Base-by-base conservation (phyloP, 176 grass and related monocot genomes). In the Avena sativa region DNA sequence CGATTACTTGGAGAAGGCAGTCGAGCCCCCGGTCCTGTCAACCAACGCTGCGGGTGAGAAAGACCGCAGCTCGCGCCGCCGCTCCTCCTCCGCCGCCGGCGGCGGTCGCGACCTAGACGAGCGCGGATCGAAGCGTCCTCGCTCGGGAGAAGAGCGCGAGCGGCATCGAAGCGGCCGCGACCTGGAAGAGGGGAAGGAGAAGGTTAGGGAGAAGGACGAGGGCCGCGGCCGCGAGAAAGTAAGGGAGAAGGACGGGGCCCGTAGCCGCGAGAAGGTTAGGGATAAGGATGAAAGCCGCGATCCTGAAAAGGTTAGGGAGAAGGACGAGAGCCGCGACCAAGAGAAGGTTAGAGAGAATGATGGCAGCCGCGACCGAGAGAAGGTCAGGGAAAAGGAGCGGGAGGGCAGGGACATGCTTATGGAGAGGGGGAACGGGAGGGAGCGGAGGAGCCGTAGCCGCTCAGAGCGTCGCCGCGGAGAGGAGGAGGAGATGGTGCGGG, bases 1-100 rank as follows among this genome's bases (percentile, higher is more conserved):
- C 85, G 96, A 98, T 28, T 98, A 98, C 87, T 78, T 98, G 55
- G 96, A 98, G 71, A 98, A 96, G 90, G 80, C 90, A 38, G 96
- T 98, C 12, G 96, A 96, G 76, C 88, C 89, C 26, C 59, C 91
- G 9, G 80, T 78, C 9, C 48, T 78, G 7, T 63, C 78, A 62
- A 67, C 83, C 59, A 96, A 98, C 85, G 81, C 87, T 48, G 87
- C 90, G 25, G 89, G 66, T 19, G 89, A 91, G 65, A 96, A 94
- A 92, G 96, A 98, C 51, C 86, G 91, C 79, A 56, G 86, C 21
- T 91, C 93, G 19, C 85, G 81, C 66, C 89, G 89, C 13, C 90
- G 93, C 53, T 79, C 62, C 8, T 82, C 85, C 1, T 16, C 73
- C 16, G 72, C 71, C 46, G 74, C 3, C 13, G 85, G 83, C 51